Conservation (phyloP, 2,329 filamentous ascomycete genomes). For the Fusarium begoniae region DNA sequence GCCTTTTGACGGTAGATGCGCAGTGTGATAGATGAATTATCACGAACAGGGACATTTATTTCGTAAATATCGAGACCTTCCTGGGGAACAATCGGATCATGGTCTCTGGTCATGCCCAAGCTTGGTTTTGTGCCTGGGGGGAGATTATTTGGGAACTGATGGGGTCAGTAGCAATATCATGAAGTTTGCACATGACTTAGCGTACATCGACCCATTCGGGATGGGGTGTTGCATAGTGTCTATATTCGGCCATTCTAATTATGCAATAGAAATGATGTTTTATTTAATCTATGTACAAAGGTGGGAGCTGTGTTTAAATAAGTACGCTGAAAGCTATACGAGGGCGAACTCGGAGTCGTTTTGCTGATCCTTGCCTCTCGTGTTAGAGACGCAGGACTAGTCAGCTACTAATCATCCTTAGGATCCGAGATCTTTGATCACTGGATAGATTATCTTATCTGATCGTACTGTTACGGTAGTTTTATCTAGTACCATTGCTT, state of each 20-base stretch:
- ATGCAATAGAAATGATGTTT: neutral
- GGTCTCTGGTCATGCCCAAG: constrained; percentile 29
- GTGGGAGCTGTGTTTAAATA: neutral
- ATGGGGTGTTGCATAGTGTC: constrained; percentile 10
- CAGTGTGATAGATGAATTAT: constrained; percentile 25
- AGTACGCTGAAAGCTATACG: neutral
- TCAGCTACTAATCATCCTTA: neutral
- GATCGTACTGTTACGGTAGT: neutral
- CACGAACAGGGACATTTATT: constrained; percentile 33
- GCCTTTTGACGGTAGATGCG: constrained; percentile 36
- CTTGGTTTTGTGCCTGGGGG: constrained; percentile 13
- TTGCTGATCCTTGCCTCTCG: neutral
- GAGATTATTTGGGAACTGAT: constrained; percentile 42
- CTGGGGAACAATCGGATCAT: constrained; percentile 35
- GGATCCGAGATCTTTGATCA: neutral
- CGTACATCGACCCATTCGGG: constrained; percentile 20
- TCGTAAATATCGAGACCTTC: constrained; percentile 36
- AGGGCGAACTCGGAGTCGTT: neutral
- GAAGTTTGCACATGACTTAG: neutral
- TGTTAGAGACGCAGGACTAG: neutral
- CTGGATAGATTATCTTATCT: constrained; percentile 32
- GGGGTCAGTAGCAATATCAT: neutral
- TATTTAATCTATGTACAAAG: neutral
- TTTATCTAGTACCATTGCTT: neutral
- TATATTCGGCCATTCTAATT: constrained; percentile 22